phyloP scores from a whole-genome alignment of 2,329 filamentous ascomycete genomes.

The Leptoxyphium fumago region DNA sequence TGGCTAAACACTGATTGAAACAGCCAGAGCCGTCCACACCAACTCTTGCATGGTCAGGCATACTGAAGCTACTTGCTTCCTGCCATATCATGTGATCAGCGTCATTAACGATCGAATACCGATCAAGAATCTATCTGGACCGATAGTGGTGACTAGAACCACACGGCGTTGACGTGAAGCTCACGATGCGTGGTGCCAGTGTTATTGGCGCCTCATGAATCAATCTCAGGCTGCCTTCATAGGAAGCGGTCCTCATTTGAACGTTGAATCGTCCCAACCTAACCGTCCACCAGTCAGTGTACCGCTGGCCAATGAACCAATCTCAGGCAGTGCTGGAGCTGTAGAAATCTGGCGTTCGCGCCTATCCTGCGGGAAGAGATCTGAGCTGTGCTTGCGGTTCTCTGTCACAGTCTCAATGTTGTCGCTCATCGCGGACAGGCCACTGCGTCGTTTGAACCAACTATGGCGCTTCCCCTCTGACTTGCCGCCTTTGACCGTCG shows the following conservation, averaged over 20 bases:
- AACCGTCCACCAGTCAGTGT: constrained; percentile 11
- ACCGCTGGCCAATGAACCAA: constrained; percentile 12
- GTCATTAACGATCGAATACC: no score
- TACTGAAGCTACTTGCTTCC: no score
- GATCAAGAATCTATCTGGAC: no score
- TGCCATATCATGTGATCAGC: no score
- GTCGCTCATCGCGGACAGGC: constrained; percentile 15
- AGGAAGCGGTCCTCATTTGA: constrained; percentile 5
- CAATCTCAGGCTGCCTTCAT: no score
- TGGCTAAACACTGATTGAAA: no score
- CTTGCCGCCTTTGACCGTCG: not conserved
- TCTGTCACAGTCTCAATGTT: constrained; percentile 15
- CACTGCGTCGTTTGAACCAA: constrained; percentile 23
- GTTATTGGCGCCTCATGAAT: no score
- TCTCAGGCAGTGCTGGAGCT: constrained; percentile 14
- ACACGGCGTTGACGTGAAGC: no score
- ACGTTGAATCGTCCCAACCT: constrained; percentile 18
- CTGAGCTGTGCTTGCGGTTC: constrained; percentile 1
- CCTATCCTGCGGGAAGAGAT: not conserved
- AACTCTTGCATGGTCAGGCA: no score
- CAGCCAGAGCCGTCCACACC: no score
- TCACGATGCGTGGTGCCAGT: no score
- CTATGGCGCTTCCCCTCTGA: constrained; percentile 16
- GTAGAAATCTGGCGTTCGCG: constrained; percentile 3
- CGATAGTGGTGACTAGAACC: no score